Evolutionary conservation across 345 rosid genomes (phyloP), one percentile per base, ranked within the genome.

Genomic region (Firmiana major): DNA sequence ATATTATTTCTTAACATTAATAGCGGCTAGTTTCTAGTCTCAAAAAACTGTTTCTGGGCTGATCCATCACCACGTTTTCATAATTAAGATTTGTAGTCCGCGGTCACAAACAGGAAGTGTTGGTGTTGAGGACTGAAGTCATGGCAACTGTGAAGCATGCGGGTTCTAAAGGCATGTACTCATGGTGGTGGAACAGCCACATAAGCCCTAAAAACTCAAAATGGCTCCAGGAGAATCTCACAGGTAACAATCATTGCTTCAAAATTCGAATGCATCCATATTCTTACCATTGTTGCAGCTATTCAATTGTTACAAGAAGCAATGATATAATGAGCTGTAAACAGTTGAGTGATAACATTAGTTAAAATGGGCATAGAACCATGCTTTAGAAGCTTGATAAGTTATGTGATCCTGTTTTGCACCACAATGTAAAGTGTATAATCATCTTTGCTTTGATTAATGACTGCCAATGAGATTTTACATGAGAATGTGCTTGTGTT

Each of bases 131-230:
- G 70, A 79, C 77, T 81, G 72, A 70, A 77, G 83, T 74, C 49
- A 93, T 96, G 98, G 88, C 87, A 11, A 73, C 87, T 36, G 58
- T 75, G 21, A 79, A 73, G 31, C 78, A 77, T 7, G 85, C 85
- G 1, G 90, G 88, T 83, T 80, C 88, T 17, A 91, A 84, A 80
- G 86, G 90, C 70, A 89, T 72, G 84, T 93, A 93, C 72, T 93
- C 99, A 40, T 96, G 99, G 99, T 96, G 99, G 99, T 96, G 99
- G 99, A 93, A 92, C 83, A 93, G 99, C 89, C 98, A 96, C 83
- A 89, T 87, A 42, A 89, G 89, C 86, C 99, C 98, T 13, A 96
- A 92, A 83, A 93, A 92, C 83, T 96, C 99, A 6, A 96, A 90
- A 89, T 96, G 99, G 99, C 98, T 96, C 66, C 88, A 90, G 83